Conservation (phyloP, 176 grass and related monocot species). For the Bonia amplexicaulis region DNA sequence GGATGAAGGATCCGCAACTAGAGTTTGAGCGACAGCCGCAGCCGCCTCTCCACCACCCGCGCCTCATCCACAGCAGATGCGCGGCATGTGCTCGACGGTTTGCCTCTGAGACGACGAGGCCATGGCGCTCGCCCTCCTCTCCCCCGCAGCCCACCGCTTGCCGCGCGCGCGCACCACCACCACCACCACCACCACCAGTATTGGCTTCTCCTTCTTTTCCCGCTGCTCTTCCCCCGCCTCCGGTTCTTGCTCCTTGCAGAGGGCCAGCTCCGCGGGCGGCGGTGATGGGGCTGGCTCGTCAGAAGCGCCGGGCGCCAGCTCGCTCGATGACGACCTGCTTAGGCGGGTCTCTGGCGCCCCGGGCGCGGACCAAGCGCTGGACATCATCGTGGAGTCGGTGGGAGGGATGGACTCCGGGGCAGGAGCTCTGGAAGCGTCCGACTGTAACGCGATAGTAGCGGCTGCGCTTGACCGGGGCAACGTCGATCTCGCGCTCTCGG, state of each 20-base stretch:
- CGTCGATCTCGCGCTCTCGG: conserved; percentile 53
- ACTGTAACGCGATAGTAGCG: conserved; percentile 56
- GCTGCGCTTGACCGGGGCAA: conserved; percentile 68
- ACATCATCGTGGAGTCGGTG: conserved; percentile 37
- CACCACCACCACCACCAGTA: neutral
- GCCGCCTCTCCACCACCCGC: conserved; percentile 21
- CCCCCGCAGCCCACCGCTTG: conserved; percentile 21
- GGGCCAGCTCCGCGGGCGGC: conserved; percentile 31
- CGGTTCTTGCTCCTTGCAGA: conserved; percentile 6
- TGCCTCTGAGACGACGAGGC: conserved; percentile 31
- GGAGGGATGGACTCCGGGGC: neutral
- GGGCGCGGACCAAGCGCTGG: conserved; percentile 53
- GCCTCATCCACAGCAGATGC: conserved; percentile 39
- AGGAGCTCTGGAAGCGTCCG: conserved; percentile 25
- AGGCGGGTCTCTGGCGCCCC: conserved; percentile 30
- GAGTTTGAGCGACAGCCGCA: neutral
- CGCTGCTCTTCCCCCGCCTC: neutral
- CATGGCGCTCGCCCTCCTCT: conserved; percentile 55
- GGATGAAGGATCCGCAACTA: too few relatives aligned
- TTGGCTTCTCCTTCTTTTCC: conserved; percentile 4
- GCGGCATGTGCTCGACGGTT: conserved; percentile 21
- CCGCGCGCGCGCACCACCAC: neutral
- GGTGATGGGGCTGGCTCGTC: conserved; percentile 19
- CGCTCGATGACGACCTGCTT: conserved; percentile 45
- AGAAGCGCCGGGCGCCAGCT: neutral